Conservation (phyloP, 352 stramenopile species). For the Phytophthora chlamydospora region DNA sequence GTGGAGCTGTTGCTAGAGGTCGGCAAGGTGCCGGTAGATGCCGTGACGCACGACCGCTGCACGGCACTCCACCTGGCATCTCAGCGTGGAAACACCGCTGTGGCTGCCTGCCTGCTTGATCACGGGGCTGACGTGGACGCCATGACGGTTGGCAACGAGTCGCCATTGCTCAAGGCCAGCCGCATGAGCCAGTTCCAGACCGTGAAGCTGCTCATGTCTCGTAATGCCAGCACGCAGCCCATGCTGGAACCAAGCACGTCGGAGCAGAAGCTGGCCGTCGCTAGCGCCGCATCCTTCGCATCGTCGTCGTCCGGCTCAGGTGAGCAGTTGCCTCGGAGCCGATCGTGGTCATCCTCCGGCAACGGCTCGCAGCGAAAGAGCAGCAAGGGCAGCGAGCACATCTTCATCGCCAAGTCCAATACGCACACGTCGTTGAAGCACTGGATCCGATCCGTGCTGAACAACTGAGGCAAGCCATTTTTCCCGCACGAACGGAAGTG, state of each 20-base stretch:
- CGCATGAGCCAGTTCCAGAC: slow-evolving; percentile 85
- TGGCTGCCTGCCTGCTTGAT: slow-evolving; percentile 69
- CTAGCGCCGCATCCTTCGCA: slow-evolving; percentile 32
- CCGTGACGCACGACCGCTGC: slow-evolving; percentile 59
- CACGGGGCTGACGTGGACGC: slow-evolving; percentile 75
- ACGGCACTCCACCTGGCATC: slow-evolving; percentile 81
- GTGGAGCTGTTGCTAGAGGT: slow-evolving; percentile 65
- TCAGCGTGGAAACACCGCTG: slow-evolving; percentile 76
- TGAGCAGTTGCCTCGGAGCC: slow-evolving; percentile 32
- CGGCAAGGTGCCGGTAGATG: slow-evolving; percentile 57
- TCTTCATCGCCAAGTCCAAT: slow-evolving; percentile 73
- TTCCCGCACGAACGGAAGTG: slow-evolving; percentile 24
- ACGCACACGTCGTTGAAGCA: slow-evolving; percentile 75
- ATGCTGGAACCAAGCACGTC: slow-evolving; percentile 26
- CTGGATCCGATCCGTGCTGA: slow-evolving; percentile 71
- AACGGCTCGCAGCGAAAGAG: slow-evolving; percentile 34
- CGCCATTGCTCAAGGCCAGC: slow-evolving; percentile 77
- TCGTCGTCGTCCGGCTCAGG: slow-evolving; percentile 19
- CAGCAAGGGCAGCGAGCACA: slow-evolving; percentile 42
- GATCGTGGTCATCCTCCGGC: slow-evolving; percentile 34
- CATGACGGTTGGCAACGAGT: slow-evolving; percentile 66
- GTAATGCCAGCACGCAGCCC: slow-evolving; percentile 46
- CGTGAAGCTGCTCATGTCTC: slow-evolving; percentile 70
- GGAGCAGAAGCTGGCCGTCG: slow-evolving; percentile 30
- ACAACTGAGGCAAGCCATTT: slow-evolving; percentile 39